These are phyloP conservation scores for Rhynchospora tenuis DNA, from an alignment of 176 grass and related monocot species.

Conservation along the genomic window DNA sequence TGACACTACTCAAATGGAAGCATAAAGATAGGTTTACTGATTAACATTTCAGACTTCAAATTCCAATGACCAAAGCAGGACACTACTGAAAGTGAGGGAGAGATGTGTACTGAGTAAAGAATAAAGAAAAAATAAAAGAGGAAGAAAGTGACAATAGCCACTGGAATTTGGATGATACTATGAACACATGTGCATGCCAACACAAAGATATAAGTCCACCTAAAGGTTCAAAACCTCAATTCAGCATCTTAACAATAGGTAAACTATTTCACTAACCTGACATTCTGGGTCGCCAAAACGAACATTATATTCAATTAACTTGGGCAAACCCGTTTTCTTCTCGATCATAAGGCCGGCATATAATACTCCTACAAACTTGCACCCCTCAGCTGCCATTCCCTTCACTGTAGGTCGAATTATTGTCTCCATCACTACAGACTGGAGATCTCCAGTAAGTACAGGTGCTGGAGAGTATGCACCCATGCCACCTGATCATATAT, in stretches of 20 bases:
- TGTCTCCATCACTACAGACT: slow-evolving; percentile 57
- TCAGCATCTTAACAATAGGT: not conserved
- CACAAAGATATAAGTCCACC: not conserved
- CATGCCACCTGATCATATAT: slow-evolving; percentile 57
- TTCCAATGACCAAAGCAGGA: not conserved
- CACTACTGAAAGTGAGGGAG: not conserved
- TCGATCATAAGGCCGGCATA: slow-evolving; percentile 94
- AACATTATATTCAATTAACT: slow-evolving; percentile 91
- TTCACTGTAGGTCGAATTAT: slow-evolving; percentile 85
- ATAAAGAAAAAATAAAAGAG: not conserved
- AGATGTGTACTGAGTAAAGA: not conserved
- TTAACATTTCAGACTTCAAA: not conserved
- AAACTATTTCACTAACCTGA: slow-evolving; percentile 52
- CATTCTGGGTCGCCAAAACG: slow-evolving; percentile 93
- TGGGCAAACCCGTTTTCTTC: slow-evolving; percentile 73
- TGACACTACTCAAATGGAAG: too few species aligned
- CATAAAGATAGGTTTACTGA: not conserved
- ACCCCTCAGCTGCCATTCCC: slow-evolving; percentile 82
- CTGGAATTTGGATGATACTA: not conserved
- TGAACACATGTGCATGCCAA: not conserved
- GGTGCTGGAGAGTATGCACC: slow-evolving; percentile 93
- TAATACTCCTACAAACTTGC: slow-evolving; percentile 81
- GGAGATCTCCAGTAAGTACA: slow-evolving; percentile 59
- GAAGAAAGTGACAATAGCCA: not conserved
- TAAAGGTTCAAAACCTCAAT: not conserved